phyloP scores from a whole-genome alignment of 768 basidiomycete species.

The Naganishia vaughanmartiniae region DNA sequence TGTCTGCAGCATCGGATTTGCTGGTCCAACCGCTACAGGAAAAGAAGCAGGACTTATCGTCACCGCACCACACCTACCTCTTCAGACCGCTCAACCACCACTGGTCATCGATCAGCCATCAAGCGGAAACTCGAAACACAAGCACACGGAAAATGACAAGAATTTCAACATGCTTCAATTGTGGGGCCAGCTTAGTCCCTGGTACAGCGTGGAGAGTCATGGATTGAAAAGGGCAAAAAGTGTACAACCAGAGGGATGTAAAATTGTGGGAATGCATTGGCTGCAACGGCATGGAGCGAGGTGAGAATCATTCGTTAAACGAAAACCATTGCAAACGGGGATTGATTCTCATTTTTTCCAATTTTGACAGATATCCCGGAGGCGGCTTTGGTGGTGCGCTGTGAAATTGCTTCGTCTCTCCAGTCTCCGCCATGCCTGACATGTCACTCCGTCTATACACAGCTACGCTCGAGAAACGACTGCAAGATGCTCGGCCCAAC shows the following conservation, averaged over 20 bases:
- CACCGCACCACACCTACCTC: conserved; percentile 44
- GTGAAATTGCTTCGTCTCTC: background rate
- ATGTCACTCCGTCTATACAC: background rate
- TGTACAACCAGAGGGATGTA: conserved; percentile 42
- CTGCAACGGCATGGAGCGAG: conserved; percentile 50
- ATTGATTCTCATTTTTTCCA: background rate
- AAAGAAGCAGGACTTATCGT: conserved; percentile 44
- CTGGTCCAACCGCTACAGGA: conserved; percentile 50
- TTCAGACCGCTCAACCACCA: conserved; percentile 41
- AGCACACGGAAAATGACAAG: background rate
- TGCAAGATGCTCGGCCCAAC: conserved; percentile 10
- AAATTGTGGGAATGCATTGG: conserved; percentile 47
- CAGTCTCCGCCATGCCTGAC: background rate
- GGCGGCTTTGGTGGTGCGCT: conserved; percentile 32
- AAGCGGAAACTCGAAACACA: conserved; percentile 13
- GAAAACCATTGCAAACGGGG: no score
- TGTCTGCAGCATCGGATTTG: conserved; percentile 45
- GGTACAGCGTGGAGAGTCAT: conserved; percentile 45
- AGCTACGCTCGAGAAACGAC: conserved; percentile 7
- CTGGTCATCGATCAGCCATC: conserved; percentile 34
- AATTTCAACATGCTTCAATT: conserved; percentile 47
- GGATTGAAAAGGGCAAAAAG: conserved; percentile 42
- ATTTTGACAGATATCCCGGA: conserved; percentile 40
- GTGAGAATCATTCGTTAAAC: conserved; percentile 16
- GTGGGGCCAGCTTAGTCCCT: conserved; percentile 50